Evolutionary conservation across 441 rosid genomes (phyloP).

Genomic region (Adansonia grandidieri): DNA sequence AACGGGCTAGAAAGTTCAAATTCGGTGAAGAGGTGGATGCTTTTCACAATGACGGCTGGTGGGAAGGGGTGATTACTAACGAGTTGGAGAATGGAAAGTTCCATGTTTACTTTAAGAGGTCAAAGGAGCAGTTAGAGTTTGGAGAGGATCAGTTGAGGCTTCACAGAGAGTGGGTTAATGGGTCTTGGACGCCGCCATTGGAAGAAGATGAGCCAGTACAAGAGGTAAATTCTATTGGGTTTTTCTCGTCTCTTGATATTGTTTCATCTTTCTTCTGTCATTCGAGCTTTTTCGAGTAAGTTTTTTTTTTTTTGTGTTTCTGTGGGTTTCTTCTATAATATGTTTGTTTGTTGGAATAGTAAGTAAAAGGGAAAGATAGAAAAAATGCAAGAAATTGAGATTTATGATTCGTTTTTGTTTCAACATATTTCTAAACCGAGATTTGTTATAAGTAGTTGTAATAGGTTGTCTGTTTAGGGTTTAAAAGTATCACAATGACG

Average conservation of each 20-base stretch:
- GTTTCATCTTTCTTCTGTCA: too few relatives aligned
- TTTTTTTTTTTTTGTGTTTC: too few relatives aligned
- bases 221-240: constrained; percentile 16
- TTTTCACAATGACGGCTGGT: constrained; percentile 76
- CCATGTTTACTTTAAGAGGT: constrained; percentile 58
- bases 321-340: too few relatives aligned
- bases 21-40: constrained; percentile 74
- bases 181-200: constrained; percentile 67
- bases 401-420: too few relatives aligned
- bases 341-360: too few relatives aligned
- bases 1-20: constrained; percentile 45
- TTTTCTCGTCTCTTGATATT: neutral
- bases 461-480: too few relatives aligned
- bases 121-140: constrained; percentile 62
- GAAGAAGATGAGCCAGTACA: constrained; percentile 38
- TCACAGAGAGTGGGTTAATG: constrained; percentile 70
- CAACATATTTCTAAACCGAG: too few relatives aligned
- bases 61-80: constrained; percentile 80
- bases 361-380: too few relatives aligned
- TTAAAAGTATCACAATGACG: too few relatives aligned
- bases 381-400: too few relatives aligned
- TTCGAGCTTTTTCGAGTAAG: too few relatives aligned
- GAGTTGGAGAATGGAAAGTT: constrained; percentile 55
- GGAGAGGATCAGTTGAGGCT: constrained; percentile 50
- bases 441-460: too few relatives aligned